phyloP scores from a whole-genome alignment of 1,284 basidiomycete genomes.

The Puccinia hordei region DNA sequence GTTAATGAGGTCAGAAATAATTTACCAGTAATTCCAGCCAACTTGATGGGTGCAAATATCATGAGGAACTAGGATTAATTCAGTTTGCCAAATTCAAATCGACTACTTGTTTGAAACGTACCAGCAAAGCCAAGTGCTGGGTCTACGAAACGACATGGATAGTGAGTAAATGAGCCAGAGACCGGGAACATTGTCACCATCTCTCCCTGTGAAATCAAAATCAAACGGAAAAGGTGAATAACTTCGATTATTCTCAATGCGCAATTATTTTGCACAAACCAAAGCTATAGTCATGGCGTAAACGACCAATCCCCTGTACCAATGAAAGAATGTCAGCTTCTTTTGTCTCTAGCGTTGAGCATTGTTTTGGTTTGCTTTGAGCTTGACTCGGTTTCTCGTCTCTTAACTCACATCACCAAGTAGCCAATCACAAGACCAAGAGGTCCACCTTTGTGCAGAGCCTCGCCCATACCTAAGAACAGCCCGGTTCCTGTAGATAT shows the following conservation, averaged over 20 bases:
- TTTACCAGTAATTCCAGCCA: slow-evolving; percentile 45
- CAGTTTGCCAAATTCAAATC: too few relatives aligned
- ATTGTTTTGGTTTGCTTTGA: too few relatives aligned
- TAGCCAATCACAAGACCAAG: slow-evolving; percentile 34
- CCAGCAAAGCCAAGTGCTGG: slow-evolving; percentile 43
- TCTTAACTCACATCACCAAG: slow-evolving; percentile 21
- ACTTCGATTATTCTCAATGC: too few relatives aligned
- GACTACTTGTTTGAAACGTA: too few relatives aligned
- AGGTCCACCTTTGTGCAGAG: slow-evolving; percentile 26
- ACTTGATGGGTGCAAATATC: not conserved
- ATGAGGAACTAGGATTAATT: too few relatives aligned
- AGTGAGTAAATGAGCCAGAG: slow-evolving; percentile 32
- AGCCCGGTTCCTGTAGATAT: slow-evolving; percentile 41
- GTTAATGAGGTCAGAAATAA: too few relatives aligned
- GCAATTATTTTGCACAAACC: not conserved
- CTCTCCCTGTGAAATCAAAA: slow-evolving; percentile 21
- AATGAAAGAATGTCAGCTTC: not conserved
- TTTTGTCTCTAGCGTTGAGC: too few relatives aligned
- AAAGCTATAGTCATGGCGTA: slow-evolving; percentile 45
- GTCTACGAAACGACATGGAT: slow-evolving; percentile 29
- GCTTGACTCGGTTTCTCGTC: too few relatives aligned
- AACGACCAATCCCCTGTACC: not conserved
- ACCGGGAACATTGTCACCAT: slow-evolving; percentile 48
- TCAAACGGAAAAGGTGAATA: not conserved
- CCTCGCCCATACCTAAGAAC: slow-evolving; percentile 28